These are phyloP conservation scores for Iberis amara DNA, from an alignment of 441 rosid species.

Conservation along the genomic window DNA sequence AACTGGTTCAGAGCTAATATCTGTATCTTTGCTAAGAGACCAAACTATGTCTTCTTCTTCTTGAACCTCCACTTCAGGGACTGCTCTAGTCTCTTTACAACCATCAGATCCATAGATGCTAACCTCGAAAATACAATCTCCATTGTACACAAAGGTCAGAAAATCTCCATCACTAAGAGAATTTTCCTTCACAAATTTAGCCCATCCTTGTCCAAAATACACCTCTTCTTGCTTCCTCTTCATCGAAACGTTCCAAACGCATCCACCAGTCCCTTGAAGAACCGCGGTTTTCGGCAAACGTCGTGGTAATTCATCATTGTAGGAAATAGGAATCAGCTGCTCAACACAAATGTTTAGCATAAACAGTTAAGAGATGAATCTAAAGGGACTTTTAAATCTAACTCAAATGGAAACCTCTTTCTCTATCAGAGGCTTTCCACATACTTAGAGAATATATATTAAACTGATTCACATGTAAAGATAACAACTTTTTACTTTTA, in stretches of 20 bases:
- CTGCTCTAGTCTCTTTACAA: slow-evolving; percentile 14
- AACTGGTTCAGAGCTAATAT: neutral
- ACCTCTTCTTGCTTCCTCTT: neutral
- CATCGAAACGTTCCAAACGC: slow-evolving; percentile 12
- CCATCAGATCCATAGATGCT: slow-evolving; percentile 20
- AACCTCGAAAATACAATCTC: slow-evolving; percentile 21
- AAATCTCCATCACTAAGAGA: slow-evolving; percentile 20
- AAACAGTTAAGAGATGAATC: too few relatives aligned
- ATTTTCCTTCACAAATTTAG: slow-evolving; percentile 23
- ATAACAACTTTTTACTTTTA: neutral
- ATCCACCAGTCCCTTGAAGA: slow-evolving; percentile 22
- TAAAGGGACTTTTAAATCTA: neutral
- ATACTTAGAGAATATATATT: too few relatives aligned
- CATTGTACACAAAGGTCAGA: slow-evolving; percentile 22
- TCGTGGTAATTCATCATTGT: slow-evolving; percentile 16
- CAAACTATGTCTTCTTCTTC: neutral
- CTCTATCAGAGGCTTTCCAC: too few relatives aligned
- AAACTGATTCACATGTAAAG: neutral
- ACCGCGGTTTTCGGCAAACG: slow-evolving; percentile 13
- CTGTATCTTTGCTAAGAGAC: slow-evolving; percentile 2
- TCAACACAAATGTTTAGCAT: neutral
- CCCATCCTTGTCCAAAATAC: slow-evolving; percentile 18
- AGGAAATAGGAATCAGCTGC: slow-evolving; percentile 16
- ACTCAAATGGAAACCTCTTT: too few relatives aligned
- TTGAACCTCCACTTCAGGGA: neutral